Evolutionary conservation across 73 alveolate genomes (phyloP).

Genomic region (Tetrahymena thermophila): DNA sequence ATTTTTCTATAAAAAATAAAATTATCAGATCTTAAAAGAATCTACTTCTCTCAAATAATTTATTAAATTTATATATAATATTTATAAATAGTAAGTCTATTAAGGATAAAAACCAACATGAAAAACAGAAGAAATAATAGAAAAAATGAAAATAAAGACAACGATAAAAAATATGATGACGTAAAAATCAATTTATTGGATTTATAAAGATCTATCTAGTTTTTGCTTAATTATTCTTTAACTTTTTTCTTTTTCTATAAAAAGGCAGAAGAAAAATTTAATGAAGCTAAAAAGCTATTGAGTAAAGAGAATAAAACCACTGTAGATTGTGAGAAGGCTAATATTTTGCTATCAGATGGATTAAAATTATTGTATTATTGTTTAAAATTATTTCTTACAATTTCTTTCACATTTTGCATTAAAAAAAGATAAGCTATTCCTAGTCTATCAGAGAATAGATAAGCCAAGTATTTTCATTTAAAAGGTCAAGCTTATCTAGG

Average conservation of each 20-base stretch:
- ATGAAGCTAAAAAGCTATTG: conserved; percentile 42
- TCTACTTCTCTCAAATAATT: neutral
- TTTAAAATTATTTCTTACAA: neutral
- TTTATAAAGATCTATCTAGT: neutral
- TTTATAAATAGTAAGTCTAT: no score
- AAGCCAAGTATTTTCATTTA: neutral
- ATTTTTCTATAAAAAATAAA: neutral
- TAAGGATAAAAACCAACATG: neutral
- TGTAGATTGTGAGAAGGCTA: conserved; percentile 60
- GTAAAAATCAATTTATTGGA: neutral
- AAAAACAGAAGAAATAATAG: neutral
- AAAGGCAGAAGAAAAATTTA: conserved; percentile 18
- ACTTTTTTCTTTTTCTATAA: neutral
- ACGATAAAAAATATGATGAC: neutral
- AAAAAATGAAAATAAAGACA: neutral
- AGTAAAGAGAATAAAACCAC: conserved; percentile 51
- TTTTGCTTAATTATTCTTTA: neutral
- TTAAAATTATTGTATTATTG: conserved; percentile 22
- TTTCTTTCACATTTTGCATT: conserved; percentile 14
- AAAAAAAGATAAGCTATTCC: conserved; percentile 34
- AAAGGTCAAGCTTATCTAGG: conserved; percentile 55
- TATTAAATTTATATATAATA: no score
- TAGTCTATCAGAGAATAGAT: neutral
- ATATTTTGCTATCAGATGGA: conserved; percentile 55
- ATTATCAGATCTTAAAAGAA: neutral